phyloP scores from a whole-genome alignment of 2,329 filamentous ascomycete species.

The Sporothrix brasiliensis region DNA sequence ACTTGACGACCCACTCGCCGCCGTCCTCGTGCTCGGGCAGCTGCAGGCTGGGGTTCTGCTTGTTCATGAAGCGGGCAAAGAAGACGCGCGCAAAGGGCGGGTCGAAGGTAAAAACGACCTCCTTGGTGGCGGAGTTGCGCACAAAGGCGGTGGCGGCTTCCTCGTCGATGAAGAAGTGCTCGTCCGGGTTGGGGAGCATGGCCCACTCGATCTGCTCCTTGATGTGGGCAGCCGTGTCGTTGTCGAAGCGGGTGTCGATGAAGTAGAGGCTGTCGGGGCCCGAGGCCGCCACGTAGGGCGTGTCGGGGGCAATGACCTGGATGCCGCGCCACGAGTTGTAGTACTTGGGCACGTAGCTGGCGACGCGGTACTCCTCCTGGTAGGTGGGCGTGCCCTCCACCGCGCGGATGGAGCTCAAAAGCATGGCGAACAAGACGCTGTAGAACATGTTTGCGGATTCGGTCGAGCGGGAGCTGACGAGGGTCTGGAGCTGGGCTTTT shows the following conservation, averaged over 20 bases:
- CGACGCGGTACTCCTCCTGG: conserved; percentile 22
- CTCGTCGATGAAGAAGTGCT: conserved; percentile 12
- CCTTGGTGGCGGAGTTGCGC: background rate
- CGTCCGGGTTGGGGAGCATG: conserved; percentile 13
- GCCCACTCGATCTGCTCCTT: conserved; percentile 29
- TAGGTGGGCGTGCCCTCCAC: conserved; percentile 19
- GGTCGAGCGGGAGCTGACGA: background rate
- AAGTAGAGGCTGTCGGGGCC: conserved; percentile 21
- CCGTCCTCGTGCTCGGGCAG: conserved; percentile 20
- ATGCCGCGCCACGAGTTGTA: conserved; percentile 7
- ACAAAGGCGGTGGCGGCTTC: background rate
- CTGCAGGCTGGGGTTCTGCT: conserved; percentile 10
- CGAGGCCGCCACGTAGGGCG: conserved; percentile 8
- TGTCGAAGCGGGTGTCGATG: conserved; percentile 20
- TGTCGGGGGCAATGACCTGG: conserved; percentile 26
- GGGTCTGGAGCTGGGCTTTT: background rate
- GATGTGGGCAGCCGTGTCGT: conserved; percentile 17
- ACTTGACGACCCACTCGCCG: conserved; percentile 20
- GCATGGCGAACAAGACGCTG: conserved; percentile 19
- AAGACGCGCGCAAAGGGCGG: conserved; percentile 24
- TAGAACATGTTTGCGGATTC: conserved; percentile 9
- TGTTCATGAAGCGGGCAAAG: conserved; percentile 24
- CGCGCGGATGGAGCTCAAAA: conserved; percentile 7
- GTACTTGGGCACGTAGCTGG: conserved; percentile 17
- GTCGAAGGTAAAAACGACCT: conserved; percentile 9